Evolutionary conservation across 169 alveolate species (phyloP).

Genomic region (Plasmodium inui): DNA sequence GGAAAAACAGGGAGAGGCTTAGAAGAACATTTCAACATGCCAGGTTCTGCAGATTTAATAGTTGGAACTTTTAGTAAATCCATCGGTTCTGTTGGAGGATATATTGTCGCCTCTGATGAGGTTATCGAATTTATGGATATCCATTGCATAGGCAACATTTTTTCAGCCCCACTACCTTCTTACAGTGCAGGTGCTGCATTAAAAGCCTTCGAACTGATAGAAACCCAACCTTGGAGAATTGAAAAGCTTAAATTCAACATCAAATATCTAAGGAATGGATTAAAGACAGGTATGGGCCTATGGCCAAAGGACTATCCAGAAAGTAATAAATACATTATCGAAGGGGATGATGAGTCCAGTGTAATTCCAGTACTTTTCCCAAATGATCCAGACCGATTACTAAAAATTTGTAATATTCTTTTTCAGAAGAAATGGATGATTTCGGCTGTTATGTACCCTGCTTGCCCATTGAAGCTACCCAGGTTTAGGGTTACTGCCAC

Average conservation of each 20-base stretch:
- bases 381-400: conserved; percentile 81
- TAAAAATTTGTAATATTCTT: conserved; percentile 75
- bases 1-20: conserved; percentile 91
- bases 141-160: conserved; percentile 85
- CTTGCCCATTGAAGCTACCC: conserved; percentile 84
- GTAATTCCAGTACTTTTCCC: conserved; percentile 86
- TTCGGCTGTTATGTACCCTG: conserved; percentile 85
- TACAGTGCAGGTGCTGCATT: conserved; percentile 86
- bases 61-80: conserved; percentile 87
- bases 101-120: conserved; percentile 80
- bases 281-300: conserved; percentile 78
- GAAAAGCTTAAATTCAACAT: conserved; percentile 77
- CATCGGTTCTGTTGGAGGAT: conserved; percentile 86
- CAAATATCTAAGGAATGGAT: conserved; percentile 77
- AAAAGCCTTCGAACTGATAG: conserved; percentile 83
- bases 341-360: conserved; percentile 82
- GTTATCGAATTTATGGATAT: conserved; percentile 83
- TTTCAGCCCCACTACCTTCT: conserved; percentile 87
- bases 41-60: conserved; percentile 80
- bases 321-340: conserved; percentile 77
- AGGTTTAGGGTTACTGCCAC: conserved; percentile 85
- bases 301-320: conserved; percentile 87
- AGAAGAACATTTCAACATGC: conserved; percentile 85
- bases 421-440: conserved; percentile 76
- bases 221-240: conserved; percentile 81